phyloP scores from a whole-genome alignment of 2,329 filamentous ascomycete species.

The Aspergillus sp. region DNA sequence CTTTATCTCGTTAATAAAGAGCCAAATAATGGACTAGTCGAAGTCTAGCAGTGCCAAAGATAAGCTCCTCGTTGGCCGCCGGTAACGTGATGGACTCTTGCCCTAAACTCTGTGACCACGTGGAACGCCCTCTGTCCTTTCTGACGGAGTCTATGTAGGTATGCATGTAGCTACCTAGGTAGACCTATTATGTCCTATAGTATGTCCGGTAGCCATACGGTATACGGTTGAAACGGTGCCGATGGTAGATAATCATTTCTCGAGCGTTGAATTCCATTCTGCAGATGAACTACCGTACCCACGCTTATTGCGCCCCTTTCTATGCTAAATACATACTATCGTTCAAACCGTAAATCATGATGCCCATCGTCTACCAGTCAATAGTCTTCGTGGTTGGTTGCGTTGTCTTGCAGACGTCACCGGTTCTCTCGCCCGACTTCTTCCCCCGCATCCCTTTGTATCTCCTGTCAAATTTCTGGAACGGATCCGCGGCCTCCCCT shows the following conservation, averaged over 20 bases:
- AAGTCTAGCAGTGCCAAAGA: background rate
- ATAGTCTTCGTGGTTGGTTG: slow-evolving; percentile 27
- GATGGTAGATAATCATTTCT: background rate
- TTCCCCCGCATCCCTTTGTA: slow-evolving; percentile 56
- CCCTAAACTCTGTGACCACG: background rate
- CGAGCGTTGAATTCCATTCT: background rate
- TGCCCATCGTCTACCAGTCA: slow-evolving; percentile 30
- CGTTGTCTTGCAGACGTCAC: slow-evolving; percentile 8
- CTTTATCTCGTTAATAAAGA: background rate
- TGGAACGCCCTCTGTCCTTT: background rate
- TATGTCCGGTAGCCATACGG: too few species aligned
- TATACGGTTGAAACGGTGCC: too few species aligned
- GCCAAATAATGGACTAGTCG: background rate
- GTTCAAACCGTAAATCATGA: background rate
- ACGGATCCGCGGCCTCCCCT: slow-evolving; percentile 61
- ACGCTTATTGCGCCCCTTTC: background rate
- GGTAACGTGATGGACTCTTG: slow-evolving; percentile 4
- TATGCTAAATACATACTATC: background rate
- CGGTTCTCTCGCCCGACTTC: slow-evolving; percentile 39
- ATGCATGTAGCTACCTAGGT: too few species aligned
- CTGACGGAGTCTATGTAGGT: background rate
- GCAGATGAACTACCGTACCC: background rate
- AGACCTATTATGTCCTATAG: too few species aligned
- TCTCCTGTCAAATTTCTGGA: slow-evolving; percentile 57
- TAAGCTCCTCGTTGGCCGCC: background rate